phyloP scores from a whole-genome alignment of 805 yeast genomes.

The Saturnispora sanitii region DNA sequence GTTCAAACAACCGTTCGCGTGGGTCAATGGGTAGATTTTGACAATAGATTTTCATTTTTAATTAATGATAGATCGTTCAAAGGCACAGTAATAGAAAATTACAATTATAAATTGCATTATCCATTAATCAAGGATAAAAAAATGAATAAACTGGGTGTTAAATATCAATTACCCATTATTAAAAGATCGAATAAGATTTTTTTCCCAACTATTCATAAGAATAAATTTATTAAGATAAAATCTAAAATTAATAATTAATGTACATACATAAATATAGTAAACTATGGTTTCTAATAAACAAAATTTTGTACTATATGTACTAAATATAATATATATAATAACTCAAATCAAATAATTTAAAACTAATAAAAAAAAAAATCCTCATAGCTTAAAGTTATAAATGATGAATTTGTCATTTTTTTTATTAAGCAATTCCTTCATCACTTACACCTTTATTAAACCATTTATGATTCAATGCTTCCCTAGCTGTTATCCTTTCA shows the following conservation, averaged over 20 bases:
- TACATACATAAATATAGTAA: background rate
- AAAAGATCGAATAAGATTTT: background rate
- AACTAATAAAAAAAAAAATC: too few species aligned
- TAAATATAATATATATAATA: too few species aligned
- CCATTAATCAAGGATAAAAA: conserved; percentile 1
- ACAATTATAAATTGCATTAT: conserved; percentile 5
- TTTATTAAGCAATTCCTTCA: conserved; percentile 31
- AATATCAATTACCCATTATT: conserved; percentile 5
- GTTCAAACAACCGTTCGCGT: background rate
- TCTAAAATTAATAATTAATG: background rate
- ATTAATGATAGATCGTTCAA: background rate
- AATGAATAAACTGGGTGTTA: conserved; percentile 2
- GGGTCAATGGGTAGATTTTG: conserved; percentile 1
- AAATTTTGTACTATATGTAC: too few species aligned
- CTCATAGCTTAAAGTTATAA: too few species aligned
- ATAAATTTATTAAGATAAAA: background rate
- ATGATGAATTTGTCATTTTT: too few species aligned
- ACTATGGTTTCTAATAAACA: background rate
- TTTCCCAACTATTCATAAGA: conserved; percentile 5
- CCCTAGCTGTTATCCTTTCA: conserved; percentile 42
- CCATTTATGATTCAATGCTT: conserved; percentile 63
- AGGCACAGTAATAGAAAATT: background rate
- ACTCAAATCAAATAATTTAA: too few species aligned
- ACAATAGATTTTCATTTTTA: conserved; percentile 6
- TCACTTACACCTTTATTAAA: conserved; percentile 53